Conservation (phyloP, 2,329 filamentous ascomycete species). For the Venturia oleaginea region DNA sequence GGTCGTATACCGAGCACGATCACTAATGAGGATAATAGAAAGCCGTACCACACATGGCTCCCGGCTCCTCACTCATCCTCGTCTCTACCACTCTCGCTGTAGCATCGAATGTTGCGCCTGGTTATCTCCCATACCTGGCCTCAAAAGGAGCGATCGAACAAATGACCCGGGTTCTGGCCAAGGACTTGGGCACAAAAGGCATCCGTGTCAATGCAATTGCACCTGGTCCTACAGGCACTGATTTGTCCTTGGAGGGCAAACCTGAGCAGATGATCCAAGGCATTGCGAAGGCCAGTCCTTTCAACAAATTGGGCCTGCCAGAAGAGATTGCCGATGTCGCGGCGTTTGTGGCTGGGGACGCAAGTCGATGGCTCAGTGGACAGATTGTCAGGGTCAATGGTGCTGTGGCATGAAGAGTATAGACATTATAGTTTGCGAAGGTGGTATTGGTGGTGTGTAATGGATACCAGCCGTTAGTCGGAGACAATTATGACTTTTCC, state of each 20-base stretch:
- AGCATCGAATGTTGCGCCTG: slow-evolving; percentile 32
- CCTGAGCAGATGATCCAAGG: slow-evolving; percentile 12
- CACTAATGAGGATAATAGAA: slow-evolving; percentile 28
- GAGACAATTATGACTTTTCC: not conserved
- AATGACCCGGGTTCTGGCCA: slow-evolving; percentile 46
- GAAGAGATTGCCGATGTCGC: slow-evolving; percentile 15
- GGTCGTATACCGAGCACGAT: not conserved
- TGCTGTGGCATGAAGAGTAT: slow-evolving; percentile 2
- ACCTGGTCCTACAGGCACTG: slow-evolving; percentile 47
- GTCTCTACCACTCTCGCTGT: slow-evolving; percentile 38
- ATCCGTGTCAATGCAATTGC: slow-evolving; percentile 45
- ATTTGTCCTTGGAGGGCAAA: slow-evolving; percentile 39
- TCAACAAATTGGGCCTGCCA: slow-evolving; percentile 13
- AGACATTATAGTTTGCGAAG: not conserved
- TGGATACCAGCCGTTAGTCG: not conserved
- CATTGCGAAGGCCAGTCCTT: slow-evolving; percentile 13
- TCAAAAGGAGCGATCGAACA: slow-evolving; percentile 54
- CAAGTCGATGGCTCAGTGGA: slow-evolving; percentile 14
- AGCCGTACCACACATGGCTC: slow-evolving; percentile 42
- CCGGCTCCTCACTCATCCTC: slow-evolving; percentile 42
- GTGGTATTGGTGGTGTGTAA: not conserved
- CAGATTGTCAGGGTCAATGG: slow-evolving; percentile 15
- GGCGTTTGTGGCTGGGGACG: slow-evolving; percentile 11
- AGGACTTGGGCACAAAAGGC: slow-evolving; percentile 44
- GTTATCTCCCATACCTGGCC: slow-evolving; percentile 44